Conservation (phyloP, 2,329 filamentous ascomycete genomes). For the Fusarium sp. region DNA sequence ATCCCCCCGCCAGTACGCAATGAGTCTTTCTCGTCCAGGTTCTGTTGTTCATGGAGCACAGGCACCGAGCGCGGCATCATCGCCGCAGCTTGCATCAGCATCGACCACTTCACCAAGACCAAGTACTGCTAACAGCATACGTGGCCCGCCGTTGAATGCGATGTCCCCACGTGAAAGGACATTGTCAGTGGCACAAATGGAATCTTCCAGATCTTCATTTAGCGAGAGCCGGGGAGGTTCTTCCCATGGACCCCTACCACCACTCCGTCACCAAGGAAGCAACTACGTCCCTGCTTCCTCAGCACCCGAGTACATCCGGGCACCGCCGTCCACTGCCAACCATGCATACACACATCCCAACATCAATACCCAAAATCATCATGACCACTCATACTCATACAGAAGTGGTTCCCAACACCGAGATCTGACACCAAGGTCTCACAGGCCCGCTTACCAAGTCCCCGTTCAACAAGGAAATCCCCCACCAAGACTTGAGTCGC, state of each 20-base stretch:
- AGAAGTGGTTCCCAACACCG: neutral
- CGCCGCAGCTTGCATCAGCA: neutral
- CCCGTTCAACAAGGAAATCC: neutral
- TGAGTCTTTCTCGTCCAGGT: neutral
- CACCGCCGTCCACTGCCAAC: neutral
- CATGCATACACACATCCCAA: neutral
- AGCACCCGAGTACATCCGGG: neutral
- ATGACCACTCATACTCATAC: slow-evolving; percentile 3
- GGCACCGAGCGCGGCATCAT: neutral
- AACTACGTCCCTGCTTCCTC: neutral
- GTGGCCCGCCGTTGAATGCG: neutral
- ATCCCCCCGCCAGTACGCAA: neutral
- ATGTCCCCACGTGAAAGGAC: neutral
- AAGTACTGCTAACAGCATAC: neutral
- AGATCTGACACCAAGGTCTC: slow-evolving; percentile 6
- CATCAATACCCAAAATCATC: neutral
- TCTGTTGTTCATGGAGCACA: neutral
- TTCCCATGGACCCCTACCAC: neutral
- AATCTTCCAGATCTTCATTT: neutral
- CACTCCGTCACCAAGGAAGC: neutral
- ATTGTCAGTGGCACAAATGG: neutral
- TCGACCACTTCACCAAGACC: neutral
- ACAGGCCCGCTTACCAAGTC: neutral
- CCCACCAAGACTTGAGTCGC: neutral
- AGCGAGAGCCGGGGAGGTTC: neutral